These are phyloP conservation scores for Pisolithus tinctorius DNA, from an alignment of 768 basidiomycete genomes.

Conservation along the genomic window DNA sequence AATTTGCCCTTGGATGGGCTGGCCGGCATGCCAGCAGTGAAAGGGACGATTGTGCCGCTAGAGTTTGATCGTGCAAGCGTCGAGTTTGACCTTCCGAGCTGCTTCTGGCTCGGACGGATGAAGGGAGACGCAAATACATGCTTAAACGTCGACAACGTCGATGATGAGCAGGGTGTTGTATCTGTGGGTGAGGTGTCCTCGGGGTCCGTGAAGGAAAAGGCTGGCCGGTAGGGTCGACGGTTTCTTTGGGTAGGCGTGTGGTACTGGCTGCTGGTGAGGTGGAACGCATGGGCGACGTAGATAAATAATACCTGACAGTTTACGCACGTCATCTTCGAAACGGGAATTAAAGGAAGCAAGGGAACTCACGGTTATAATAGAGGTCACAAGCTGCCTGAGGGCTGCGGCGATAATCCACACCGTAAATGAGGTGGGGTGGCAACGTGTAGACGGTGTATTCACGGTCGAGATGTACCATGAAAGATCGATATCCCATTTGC, in stretches of 20 bases:
- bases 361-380: conserved; percentile 45
- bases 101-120: neutral
- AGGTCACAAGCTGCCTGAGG: conserved; percentile 49
- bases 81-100: conserved; percentile 10
- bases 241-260: neutral
- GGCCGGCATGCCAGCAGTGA: conserved; percentile 19
- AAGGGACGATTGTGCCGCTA: conserved; percentile 19
- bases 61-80: conserved; percentile 23
- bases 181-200: conserved; percentile 14
- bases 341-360: neutral
- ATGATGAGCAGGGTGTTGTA: conserved; percentile 6
- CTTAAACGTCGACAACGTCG: conserved; percentile 10
- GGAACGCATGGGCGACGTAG: conserved; percentile 13
- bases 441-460: conserved; percentile 11
- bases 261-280: conserved; percentile 12
- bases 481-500: conserved; percentile 59
- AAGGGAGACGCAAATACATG: neutral
- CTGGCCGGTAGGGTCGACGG: conserved; percentile 7
- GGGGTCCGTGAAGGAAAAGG: conserved; percentile 16
- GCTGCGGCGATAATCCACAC: conserved; percentile 50
- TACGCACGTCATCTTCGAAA: conserved; percentile 4
- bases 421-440: conserved; percentile 29
- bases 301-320: conserved; percentile 17
- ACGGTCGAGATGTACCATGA: conserved; percentile 47
- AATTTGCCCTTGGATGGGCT: conserved; percentile 7